phyloP scores from a whole-genome alignment of 352 stramenopile species.

The Globisporangium nodosum region DNA sequence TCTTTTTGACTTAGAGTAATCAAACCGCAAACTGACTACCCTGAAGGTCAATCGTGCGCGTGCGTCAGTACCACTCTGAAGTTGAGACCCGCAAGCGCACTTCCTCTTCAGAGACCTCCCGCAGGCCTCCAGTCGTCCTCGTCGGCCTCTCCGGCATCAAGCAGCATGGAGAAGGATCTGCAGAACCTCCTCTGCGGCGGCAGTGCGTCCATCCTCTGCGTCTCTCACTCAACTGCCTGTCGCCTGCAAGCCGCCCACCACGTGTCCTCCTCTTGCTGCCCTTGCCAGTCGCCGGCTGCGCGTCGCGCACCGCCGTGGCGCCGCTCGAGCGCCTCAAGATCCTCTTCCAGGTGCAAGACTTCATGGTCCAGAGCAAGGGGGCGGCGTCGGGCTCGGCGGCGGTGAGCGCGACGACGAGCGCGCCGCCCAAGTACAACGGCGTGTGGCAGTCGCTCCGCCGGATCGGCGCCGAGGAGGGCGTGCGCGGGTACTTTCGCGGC shows the following conservation, averaged over 20 bases:
- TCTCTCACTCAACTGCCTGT: not conserved
- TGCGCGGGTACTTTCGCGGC: conserved; percentile 64
- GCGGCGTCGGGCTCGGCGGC: not conserved
- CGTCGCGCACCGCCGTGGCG: conserved; percentile 62
- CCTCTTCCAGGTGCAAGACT: conserved; percentile 73
- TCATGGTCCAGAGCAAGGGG: conserved; percentile 20
- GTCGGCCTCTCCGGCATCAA: not conserved
- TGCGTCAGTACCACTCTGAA: not conserved
- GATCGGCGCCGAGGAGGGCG: conserved; percentile 57
- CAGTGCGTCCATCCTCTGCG: conserved; percentile 29
- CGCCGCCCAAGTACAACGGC: conserved; percentile 41
- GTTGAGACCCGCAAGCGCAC: not conserved
- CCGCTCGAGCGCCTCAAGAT: conserved; percentile 79
- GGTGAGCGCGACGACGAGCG: not conserved
- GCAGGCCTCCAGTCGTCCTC: not conserved
- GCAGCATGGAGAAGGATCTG: conserved; percentile 32
- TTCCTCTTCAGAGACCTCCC: too few species aligned
- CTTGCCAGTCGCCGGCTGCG: conserved; percentile 51
- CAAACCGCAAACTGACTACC: too few species aligned
- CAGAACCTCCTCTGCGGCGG: conserved; percentile 72
- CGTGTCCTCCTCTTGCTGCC: not conserved
- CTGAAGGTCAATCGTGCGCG: too few species aligned
- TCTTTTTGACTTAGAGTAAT: not conserved
- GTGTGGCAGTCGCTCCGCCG: conserved; percentile 51
- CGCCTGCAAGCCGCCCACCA: too few species aligned